A percentile compares a stretch with the other conserved stretches of the same genome.
Conservation (phyloP, 768 basidiomycete species). For the Pholiota conissans region DNA sequence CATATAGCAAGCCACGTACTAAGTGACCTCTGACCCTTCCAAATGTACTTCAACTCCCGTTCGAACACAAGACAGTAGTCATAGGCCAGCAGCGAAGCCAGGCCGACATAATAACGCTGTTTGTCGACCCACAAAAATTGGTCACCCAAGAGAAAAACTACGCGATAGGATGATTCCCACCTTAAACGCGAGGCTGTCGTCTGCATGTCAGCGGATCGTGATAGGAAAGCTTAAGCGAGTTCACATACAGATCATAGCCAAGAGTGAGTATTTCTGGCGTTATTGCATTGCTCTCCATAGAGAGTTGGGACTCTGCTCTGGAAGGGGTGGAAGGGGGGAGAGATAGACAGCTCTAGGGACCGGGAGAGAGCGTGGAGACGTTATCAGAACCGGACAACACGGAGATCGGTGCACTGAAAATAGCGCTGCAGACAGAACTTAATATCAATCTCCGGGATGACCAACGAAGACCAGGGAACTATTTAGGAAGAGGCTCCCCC, state of each 20-base stretch:
- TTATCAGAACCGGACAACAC: background rate
- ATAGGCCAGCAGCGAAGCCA: constrained; percentile 22
- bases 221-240: background rate
- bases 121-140: background rate
- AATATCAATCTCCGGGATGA: background rate
- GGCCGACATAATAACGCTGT: constrained; percentile 22
- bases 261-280: constrained; percentile 15
- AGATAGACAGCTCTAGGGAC: background rate
- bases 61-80: constrained; percentile 23
- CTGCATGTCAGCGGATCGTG: background rate
- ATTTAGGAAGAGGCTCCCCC: background rate
- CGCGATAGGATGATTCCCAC: background rate
- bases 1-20: constrained; percentile 7
- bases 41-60: constrained; percentile 22
- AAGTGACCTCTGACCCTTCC: constrained; percentile 17
- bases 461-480: background rate
- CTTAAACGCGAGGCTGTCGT: constrained; percentile 12
- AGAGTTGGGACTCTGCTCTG: background rate
- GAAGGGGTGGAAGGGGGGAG: background rate
- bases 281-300: constrained; percentile 7
- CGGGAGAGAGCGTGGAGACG: background rate
- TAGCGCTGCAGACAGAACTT: background rate
- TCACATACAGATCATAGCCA: constrained; percentile 15
- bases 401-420: background rate
- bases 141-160: background rate